Conservation (phyloP, 2,329 filamentous ascomycete species). For the Talaromyces sp. region DNA sequence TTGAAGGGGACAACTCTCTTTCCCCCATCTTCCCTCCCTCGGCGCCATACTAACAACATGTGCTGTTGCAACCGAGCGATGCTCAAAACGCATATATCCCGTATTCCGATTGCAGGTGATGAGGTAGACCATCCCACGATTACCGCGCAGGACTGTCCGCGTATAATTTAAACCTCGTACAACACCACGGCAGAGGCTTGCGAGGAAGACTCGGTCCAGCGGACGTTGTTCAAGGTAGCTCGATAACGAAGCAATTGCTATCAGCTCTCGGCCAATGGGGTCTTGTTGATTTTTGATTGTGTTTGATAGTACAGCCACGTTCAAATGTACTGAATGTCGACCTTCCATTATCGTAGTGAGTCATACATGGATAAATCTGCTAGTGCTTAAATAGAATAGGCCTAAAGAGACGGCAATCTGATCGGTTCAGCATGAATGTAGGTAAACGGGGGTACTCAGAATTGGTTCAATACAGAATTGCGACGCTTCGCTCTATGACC, state of each 20-base stretch:
- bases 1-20: neutral
- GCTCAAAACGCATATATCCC: conserved; percentile 5
- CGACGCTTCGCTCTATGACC: neutral
- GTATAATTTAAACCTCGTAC: conserved; percentile 2
- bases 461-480: too few species aligned
- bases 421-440: too few species aligned
- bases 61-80: conserved; percentile 8
- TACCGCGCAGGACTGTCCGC: neutral
- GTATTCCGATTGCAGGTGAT: neutral
- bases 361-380: too few species aligned
- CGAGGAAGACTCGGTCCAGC: conserved; percentile 10
- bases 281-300: neutral
- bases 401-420: too few species aligned
- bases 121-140: conserved; percentile 1
- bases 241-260: conserved; percentile 17
- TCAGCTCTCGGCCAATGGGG: neutral
- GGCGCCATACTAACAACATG: neutral
- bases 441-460: too few species aligned
- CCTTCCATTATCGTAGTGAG: neutral
- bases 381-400: too few species aligned
- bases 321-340: conserved; percentile 12
- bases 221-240: conserved; percentile 17
- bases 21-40: neutral
- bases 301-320: conserved; percentile 16
- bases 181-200: conserved; percentile 18